Percentiles rank a stretch among this genome's conserved stretches.
phyloP scores from a whole-genome alignment of 1,284 basidiomycete species.

The Apiotrichum domesticum region DNA sequence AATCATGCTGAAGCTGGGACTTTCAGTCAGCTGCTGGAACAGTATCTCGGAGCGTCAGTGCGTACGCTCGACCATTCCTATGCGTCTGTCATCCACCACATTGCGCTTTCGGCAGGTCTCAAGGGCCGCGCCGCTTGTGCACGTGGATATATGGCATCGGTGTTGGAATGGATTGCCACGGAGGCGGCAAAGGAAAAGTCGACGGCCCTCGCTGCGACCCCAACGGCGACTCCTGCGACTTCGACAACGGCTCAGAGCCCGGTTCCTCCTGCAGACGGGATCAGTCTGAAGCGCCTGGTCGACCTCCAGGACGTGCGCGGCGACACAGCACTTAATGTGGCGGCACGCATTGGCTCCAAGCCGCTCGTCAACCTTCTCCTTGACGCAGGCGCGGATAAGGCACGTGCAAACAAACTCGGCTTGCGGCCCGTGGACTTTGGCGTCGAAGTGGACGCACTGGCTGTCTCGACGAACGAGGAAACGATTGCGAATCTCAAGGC shows the following conservation, averaged over 20 bases:
- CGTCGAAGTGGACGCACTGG: slow-evolving; percentile 64
- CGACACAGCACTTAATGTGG: slow-evolving; percentile 92
- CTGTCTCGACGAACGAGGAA: slow-evolving; percentile 65
- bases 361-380: slow-evolving; percentile 79
- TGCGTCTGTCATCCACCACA: slow-evolving; percentile 89
- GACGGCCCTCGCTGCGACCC: not conserved
- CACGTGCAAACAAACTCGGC: slow-evolving; percentile 88
- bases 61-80: slow-evolving; percentile 85
- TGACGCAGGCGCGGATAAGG: slow-evolving; percentile 88
- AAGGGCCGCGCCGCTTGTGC: slow-evolving; percentile 79
- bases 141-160: slow-evolving; percentile 84
- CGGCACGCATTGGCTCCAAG: slow-evolving; percentile 86
- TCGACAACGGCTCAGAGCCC: not conserved
- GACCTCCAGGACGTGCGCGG: slow-evolving; percentile 94
- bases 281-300: slow-evolving; percentile 64
- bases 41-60: slow-evolving; percentile 56
- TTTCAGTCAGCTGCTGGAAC: slow-evolving; percentile 63
- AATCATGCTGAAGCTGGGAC: slow-evolving; percentile 73
- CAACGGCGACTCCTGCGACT: slow-evolving; percentile 46
- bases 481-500: slow-evolving; percentile 62
- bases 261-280: slow-evolving; percentile 8
- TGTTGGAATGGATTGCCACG: slow-evolving; percentile 71
- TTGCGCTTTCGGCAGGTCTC: slow-evolving; percentile 82
- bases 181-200: slow-evolving; percentile 21
- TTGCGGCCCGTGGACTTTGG: slow-evolving; percentile 90